Base-by-base conservation (phyloP, 768 basidiomycete species). In the Fomitopsis pulvina region DNA sequence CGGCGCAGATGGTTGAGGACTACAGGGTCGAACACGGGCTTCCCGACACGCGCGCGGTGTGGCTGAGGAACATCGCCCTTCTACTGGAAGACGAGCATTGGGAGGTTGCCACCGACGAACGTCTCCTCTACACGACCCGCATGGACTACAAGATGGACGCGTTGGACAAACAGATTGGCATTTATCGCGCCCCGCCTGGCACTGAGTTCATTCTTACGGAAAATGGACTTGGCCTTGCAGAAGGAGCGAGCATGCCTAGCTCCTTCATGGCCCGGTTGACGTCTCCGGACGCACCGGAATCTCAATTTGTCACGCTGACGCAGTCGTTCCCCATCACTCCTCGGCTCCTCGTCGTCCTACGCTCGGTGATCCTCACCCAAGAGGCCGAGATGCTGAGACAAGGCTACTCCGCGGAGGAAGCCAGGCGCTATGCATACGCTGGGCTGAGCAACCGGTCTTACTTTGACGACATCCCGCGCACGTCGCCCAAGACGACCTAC, bases 1-100 rank as follows among this genome's bases (percentile, higher is more conserved):
- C 50, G 26, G 18, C 29, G 6, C 16, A 11, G n/a, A 27, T 39
- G n/a, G 44, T 52, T 20, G 51, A 52, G 24, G 29, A 24, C 5
- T 45, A 39, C 45, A 52, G 38, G 22, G 22, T 3, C 5, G 40
- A 29, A n/a, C 18, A 52, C n/a, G n/a, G 7, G 6, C 32, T 41
- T 8, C 18, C 32, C 18, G 51, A 45, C 37, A 21, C 37, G 16
- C 37, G 44, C 7, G 51, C 44, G 20, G 51, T 52, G 21, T 52
- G 44, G 44, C 51, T 52, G 14, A 28, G 24, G 9, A 52, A 52
- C 20, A 18, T 52, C 37, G 18, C 27, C 27, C 20, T 46, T 14
- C 25, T 52, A n/a, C 44, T 52, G 11, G 34, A 39, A 25, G 38
- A 44, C n/a, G 37, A 46, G 24, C 44, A 52, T 38, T 47, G 45